Evolutionary conservation across 169 alveolate species (phyloP), one percentile per base, ranked within the genome.

Genomic region (Plasmodium gonderi): DNA sequence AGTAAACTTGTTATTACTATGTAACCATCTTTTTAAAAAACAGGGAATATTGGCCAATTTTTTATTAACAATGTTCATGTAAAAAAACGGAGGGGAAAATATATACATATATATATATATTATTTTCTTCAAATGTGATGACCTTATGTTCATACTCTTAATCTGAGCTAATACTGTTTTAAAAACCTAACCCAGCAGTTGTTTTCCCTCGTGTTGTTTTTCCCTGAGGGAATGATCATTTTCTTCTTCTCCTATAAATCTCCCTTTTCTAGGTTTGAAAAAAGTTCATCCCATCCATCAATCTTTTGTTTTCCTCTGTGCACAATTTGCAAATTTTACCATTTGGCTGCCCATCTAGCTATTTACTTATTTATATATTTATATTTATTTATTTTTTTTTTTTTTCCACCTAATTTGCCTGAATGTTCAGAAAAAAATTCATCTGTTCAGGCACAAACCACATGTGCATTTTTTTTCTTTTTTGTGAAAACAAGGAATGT

Each of bases 21-120:
- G 91, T 65, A 81, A 42, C 91, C 91, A 81, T 81, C 74, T 81
- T 65, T 20, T 65, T 20, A 20, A 65, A 36, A 67, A 36, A 20
- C 47, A 40, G 44, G 38, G 69, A 31, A 54, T 29, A 81, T 65
- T 23, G 8, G 40, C 33, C 23, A 67, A 40, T 47, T 44, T 51
- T 29, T 81, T 81, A 17, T 26, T 67, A 40, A 81, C 31, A 9
- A 42, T 7, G 51, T 81, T 81, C 91, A 81, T 81, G 69, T 54
- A 2, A 14, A 54, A 54, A 54, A n/a, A n/a, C n/a, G n/a, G n/a
- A n/a, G n/a, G n/a, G n/a, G n/a, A n/a, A n/a, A n/a, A n/a, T n/a
- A n/a, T n/a, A n/a, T n/a, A n/a, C n/a, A n/a, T n/a, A n/a, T n/a
- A n/a, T n/a, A n/a, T n/a, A n/a, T n/a, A n/a, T n/a, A n/a, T n/a